phyloP scores from a whole-genome alignment of 2,329 filamentous ascomycete species.

The Hypoxylon rubiginosum region DNA sequence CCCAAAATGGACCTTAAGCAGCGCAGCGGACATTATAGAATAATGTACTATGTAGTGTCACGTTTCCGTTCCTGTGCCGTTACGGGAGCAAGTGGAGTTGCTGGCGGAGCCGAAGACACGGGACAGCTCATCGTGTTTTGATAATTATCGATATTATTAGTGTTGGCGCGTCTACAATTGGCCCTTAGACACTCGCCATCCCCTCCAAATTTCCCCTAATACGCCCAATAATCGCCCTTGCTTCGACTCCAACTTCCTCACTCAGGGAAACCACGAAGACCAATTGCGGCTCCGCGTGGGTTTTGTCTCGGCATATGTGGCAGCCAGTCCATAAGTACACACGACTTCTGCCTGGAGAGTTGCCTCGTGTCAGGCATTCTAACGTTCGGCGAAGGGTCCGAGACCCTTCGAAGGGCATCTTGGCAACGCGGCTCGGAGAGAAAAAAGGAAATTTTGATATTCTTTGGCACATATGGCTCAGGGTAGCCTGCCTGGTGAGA shows the following conservation, averaged over 20 bases:
- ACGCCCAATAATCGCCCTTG: conserved; percentile 7
- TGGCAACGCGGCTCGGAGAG: neutral
- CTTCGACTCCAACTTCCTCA: conserved; percentile 1
- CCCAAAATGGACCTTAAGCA: conserved; percentile 26
- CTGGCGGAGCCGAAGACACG: conserved; percentile 39
- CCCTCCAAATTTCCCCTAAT: neutral
- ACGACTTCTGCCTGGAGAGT: conserved; percentile 8
- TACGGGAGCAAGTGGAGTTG: conserved; percentile 40
- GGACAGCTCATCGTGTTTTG: conserved; percentile 39
- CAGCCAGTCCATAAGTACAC: conserved; percentile 23
- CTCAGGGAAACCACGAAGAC: conserved; percentile 29
- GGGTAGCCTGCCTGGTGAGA: conserved; percentile 16
- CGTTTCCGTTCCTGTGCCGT: conserved; percentile 34
- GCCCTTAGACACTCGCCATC: conserved; percentile 13
- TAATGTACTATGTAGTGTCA: neutral
- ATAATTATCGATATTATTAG: conserved; percentile 40
- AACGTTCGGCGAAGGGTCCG: conserved; percentile 5
- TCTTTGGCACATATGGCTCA: neutral
- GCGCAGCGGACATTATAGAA: conserved; percentile 35
- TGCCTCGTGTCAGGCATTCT: conserved; percentile 25
- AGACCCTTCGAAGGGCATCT: neutral
- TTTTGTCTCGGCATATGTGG: conserved; percentile 30
- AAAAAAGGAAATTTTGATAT: neutral
- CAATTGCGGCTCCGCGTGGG: conserved; percentile 37
- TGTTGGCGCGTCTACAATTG: conserved; percentile 26